Evolutionary conservation across 2,329 filamentous ascomycete genomes (phyloP), one percentile per base, ranked within the genome.

Genomic region (Epichloe sp.): DNA sequence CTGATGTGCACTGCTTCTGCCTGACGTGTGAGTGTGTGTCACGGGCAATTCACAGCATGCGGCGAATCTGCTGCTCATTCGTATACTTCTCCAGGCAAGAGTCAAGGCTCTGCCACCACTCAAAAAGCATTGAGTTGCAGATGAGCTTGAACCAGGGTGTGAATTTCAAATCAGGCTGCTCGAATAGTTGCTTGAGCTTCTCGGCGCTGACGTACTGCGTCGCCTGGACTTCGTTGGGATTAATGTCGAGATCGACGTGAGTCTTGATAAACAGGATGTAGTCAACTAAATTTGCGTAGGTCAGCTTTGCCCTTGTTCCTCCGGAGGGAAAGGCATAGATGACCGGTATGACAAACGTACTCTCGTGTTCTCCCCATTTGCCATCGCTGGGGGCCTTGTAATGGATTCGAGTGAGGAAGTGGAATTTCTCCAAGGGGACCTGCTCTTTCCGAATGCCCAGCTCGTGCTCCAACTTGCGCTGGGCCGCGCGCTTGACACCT

Each of bases 91-190:
- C 86, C 59, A 97, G 74, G 10, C 86, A 86, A 23, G 78, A 73
- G 59, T 93, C 84, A 52, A 97, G 78, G 69, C 86, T 82, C 63
- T 83, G 75, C 93, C 93, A 98, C 93, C 93, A 98, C 68, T 96
- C 85, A 62, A 95, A 98, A 42, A 98, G 79, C 87, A 97, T 90
- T 47, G 88, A 89, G 68, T 97, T 79, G 77, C 93, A 98, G 64
- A 98, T 97, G 59, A 98, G 83, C 77, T 95, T 95, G 76, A 98
- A 98, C 93, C 93, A 98, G 1, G 93, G 93, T 0, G 93, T 98
- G 69, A 97, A 97, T 62, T 84, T 86, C 60, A 95, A 76, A 49
- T 71, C 76, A 3, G 85, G 80, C 63, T 96, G 85, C 62, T 83
- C 73, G 68, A 98, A 96, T 77, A 91, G 87, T 59, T 77, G 66